These are phyloP conservation scores for Nannochloropsis gaditana DNA, from an alignment of 108 stramenopile genomes.

Conservation along the genomic window DNA sequence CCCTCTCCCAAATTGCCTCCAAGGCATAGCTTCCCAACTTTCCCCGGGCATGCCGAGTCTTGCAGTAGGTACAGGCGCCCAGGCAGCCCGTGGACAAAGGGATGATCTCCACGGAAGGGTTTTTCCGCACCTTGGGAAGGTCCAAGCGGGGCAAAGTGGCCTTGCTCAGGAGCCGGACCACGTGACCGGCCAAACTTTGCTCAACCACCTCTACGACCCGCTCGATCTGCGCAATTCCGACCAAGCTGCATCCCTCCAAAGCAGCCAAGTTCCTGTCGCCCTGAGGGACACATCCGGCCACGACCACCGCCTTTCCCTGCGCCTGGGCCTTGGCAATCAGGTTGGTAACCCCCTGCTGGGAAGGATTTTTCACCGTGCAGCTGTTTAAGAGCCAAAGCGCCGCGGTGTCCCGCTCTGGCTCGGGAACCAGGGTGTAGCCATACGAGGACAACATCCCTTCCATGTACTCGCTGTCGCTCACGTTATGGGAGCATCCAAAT, in stretches of 20 bases:
- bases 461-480: constrained; percentile 58
- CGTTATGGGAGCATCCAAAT: constrained; percentile 57
- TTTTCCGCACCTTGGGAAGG: constrained; percentile 54
- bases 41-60: constrained; percentile 55
- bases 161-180: constrained; percentile 37
- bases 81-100: constrained; percentile 56
- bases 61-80: constrained; percentile 59
- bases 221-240: constrained; percentile 55
- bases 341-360: constrained; percentile 44
- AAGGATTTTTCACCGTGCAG: constrained; percentile 58
- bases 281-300: constrained; percentile 57
- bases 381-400: constrained; percentile 41
- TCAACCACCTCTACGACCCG: constrained; percentile 51
- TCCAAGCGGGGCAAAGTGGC: constrained; percentile 45
- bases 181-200: constrained; percentile 44
- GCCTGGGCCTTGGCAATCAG: constrained; percentile 28
- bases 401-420: constrained; percentile 30
- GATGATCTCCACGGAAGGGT: constrained; percentile 55
- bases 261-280: constrained; percentile 40
- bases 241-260: constrained; percentile 30
- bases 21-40: constrained; percentile 49
- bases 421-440: constrained; percentile 40
- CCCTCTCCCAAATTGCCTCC: constrained; percentile 40
- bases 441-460: constrained; percentile 40
- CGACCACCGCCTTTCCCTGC: constrained; percentile 38